Evolutionary conservation across 352 stramenopile genomes (phyloP), one percentile per base, ranked within the genome.

Genomic region (Phytophthora rubi): DNA sequence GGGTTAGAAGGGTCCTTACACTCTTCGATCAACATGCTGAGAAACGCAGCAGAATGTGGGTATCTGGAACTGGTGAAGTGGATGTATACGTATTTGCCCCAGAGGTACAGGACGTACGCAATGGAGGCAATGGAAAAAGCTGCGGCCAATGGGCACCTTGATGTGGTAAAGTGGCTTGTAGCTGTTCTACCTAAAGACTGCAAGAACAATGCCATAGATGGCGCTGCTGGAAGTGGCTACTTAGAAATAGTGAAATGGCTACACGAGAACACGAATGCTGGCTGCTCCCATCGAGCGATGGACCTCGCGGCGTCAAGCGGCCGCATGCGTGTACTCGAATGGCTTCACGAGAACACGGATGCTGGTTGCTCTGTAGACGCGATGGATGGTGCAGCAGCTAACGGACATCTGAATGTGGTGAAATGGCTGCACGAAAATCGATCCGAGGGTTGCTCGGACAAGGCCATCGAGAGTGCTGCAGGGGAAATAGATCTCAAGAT

Each of bases 201-300:
- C 3, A 23, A 2, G 42, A 48, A 3, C 3, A 1, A 1, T 23
- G 42, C 16, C 18, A 48, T 48, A 4, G 42, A 48, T n/a, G 16
- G 16, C 1, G 16, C 16, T 48, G 42, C 42, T 48, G 42, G 42
- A 23, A 48, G 42, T 48, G 42, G 42, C 16, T 4, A 48, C 42
- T 48, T 48, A 16, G 42, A 48, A 48, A 21, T 48, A 8, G 42
- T 48, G 42, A 48, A 48, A 48, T 48, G 42, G 42, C 42, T 48
- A 21, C 42, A 48, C 42, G 42, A 48, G 42, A 48, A 48, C 42
- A 48, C 16, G 42, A n/a, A 21, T 21, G 16, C 42, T 18, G 4
- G 42, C 5, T 48, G 42, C 16, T 48, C 42, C 5, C 3, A 10
- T 8, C 9, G 16, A 6, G 42, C 42, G 7, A 48, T 48, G 42